phyloP scores from a whole-genome alignment of 805 yeast genomes.

The Blastobotrys parvus region DNA sequence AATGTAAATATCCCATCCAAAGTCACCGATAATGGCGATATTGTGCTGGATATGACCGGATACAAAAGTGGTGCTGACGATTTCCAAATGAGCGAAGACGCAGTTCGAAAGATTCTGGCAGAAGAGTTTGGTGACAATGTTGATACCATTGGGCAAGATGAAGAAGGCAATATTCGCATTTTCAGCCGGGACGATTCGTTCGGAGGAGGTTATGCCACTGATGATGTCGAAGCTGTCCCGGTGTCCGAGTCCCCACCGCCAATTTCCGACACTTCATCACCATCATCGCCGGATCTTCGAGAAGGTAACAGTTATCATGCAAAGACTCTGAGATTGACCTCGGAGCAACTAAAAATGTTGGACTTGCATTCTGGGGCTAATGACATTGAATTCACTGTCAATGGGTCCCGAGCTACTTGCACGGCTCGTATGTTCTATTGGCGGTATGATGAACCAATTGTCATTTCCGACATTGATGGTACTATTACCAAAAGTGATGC shows the following conservation, averaged over 20 bases:
- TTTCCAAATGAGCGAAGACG: slow-evolving; percentile 65
- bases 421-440: slow-evolving; percentile 71
- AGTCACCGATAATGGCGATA: slow-evolving; percentile 81
- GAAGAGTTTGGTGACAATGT: slow-evolving; percentile 52
- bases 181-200: slow-evolving; percentile 11
- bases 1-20: slow-evolving; percentile 78
- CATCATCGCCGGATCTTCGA: slow-evolving; percentile 2
- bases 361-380: slow-evolving; percentile 74
- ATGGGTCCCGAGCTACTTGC: slow-evolving; percentile 72
- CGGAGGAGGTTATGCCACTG: not conserved
- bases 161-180: slow-evolving; percentile 29
- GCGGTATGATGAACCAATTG: slow-evolving; percentile 80
- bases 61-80: slow-evolving; percentile 81
- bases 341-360: slow-evolving; percentile 74
- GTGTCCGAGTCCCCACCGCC: slow-evolving; percentile 3
- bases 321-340: slow-evolving; percentile 82
- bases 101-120: slow-evolving; percentile 60
- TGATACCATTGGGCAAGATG: slow-evolving; percentile 25
- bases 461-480: slow-evolving; percentile 95
- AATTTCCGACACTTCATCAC: slow-evolving; percentile 14
- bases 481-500: slow-evolving; percentile 98
- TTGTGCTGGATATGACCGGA: slow-evolving; percentile 90
- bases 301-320: slow-evolving; percentile 40
- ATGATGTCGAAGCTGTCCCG: not conserved
- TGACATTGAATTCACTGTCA: slow-evolving; percentile 67